Conservation (phyloP, 2,329 filamentous ascomycete genomes). For the Monilinia laxa region DNA sequence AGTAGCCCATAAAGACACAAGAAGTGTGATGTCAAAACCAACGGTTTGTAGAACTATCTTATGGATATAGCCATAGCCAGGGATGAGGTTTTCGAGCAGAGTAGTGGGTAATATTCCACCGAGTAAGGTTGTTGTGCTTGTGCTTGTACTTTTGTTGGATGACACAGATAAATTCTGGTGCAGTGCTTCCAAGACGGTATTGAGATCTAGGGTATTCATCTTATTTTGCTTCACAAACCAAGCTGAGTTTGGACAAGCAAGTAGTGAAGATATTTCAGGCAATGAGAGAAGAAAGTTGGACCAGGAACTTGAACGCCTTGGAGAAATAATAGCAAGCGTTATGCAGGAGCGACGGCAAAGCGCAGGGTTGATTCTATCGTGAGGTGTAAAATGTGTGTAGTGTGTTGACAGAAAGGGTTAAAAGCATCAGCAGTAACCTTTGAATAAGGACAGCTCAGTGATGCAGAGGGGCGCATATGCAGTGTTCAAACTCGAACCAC, state of each 20-base stretch:
- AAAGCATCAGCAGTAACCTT: not conserved
- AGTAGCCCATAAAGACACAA: constrained; percentile 35
- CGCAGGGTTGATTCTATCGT: not conserved
- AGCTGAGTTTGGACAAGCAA: not conserved
- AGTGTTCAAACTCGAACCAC: constrained; percentile 4
- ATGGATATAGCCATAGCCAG: constrained; percentile 39
- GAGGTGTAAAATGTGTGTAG: not conserved
- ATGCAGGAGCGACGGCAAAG: not conserved
- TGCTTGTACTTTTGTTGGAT: not conserved
- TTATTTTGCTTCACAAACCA: not conserved
- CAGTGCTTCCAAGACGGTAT: constrained; percentile 8
- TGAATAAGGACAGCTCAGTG: not conserved
- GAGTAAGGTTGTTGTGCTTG: constrained; percentile 2
- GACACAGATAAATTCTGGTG: constrained; percentile 10
- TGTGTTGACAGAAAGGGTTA: not conserved
- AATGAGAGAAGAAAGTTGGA: not conserved
- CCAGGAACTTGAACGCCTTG: not conserved
- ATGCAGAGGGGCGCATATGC: not conserved
- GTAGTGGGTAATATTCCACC: constrained; percentile 31
- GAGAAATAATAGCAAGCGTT: not conserved
- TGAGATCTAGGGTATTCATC: not conserved
- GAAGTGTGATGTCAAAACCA: constrained; percentile 38
- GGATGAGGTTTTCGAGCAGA: constrained; percentile 39
- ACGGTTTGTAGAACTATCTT: constrained; percentile 36
- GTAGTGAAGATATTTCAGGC: not conserved